Conservation (phyloP, 768 basidiomycete species). For the Mycena floridula region DNA sequence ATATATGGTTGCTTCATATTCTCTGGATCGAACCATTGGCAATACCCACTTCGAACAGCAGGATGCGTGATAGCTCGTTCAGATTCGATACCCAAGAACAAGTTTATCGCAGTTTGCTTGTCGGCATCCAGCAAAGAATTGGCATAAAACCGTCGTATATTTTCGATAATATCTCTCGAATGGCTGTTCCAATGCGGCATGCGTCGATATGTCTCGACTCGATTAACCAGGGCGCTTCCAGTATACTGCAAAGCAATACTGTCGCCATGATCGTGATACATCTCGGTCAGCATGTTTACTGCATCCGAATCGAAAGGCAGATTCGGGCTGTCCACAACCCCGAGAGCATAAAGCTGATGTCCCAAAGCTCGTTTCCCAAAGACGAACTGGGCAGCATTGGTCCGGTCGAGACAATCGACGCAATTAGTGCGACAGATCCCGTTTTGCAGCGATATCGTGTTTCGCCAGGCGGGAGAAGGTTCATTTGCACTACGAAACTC, state of each 20-base stretch:
- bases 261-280: slow-evolving; percentile 98
- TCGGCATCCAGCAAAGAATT: slow-evolving; percentile 97
- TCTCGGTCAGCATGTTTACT: slow-evolving; percentile 94
- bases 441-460: slow-evolving; percentile 74
- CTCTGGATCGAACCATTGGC: slow-evolving; percentile 76
- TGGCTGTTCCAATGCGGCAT: slow-evolving; percentile 98
- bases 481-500: neutral
- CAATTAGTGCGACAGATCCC: slow-evolving; percentile 94
- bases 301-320: slow-evolving; percentile 91
- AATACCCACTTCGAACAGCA: slow-evolving; percentile 65
- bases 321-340: slow-evolving; percentile 79
- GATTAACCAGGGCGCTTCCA: slow-evolving; percentile 91
- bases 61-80: slow-evolving; percentile 44
- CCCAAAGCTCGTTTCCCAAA: slow-evolving; percentile 93
- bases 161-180: slow-evolving; percentile 93
- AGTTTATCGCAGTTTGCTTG: slow-evolving; percentile 94
- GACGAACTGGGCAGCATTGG: slow-evolving; percentile 95
- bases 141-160: slow-evolving; percentile 89
- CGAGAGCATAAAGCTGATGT: slow-evolving; percentile 92
- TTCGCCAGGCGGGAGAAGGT: slow-evolving; percentile 44
- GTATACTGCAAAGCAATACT: slow-evolving; percentile 96
- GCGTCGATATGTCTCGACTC: slow-evolving; percentile 91
- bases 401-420: slow-evolving; percentile 94
- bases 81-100: slow-evolving; percentile 82
- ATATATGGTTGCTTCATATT: slow-evolving; percentile 65